Percentiles rank a stretch among this genome's conserved stretches.
phyloP scores from a whole-genome alignment of 2,329 filamentous ascomycete species.

The Colletotrichum coccodes region DNA sequence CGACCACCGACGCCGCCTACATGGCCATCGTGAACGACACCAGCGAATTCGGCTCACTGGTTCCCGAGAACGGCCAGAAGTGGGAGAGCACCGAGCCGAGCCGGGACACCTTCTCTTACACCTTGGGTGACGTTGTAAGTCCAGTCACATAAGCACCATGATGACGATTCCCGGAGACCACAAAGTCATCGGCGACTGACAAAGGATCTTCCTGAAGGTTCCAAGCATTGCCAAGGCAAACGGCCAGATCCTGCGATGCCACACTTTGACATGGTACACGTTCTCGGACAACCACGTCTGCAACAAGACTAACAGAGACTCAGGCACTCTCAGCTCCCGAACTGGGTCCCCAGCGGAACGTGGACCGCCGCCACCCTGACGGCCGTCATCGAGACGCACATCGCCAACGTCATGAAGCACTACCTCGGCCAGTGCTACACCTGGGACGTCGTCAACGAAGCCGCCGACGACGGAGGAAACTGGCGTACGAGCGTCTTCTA shows the following conservation, averaged over 20 bases:
- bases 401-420: slow-evolving; percentile 55
- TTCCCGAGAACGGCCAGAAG: slow-evolving; percentile 67
- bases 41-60: slow-evolving; percentile 70
- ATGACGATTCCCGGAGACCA: no score
- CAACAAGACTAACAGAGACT: neutral
- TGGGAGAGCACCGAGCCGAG: neutral
- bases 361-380: slow-evolving; percentile 31
- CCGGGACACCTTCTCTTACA: slow-evolving; percentile 12
- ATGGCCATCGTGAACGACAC: slow-evolving; percentile 61
- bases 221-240: slow-evolving; percentile 58
- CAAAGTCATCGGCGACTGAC: neutral
- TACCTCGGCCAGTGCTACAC: slow-evolving; percentile 57
- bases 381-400: slow-evolving; percentile 60
- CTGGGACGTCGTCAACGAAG: slow-evolving; percentile 64
- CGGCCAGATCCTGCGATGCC: slow-evolving; percentile 68
- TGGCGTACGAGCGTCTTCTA: slow-evolving; percentile 57
- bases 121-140: slow-evolving; percentile 29
- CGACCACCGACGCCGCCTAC: slow-evolving; percentile 58
- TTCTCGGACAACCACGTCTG: slow-evolving; percentile 29
- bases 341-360: slow-evolving; percentile 36
- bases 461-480: slow-evolving; percentile 56
- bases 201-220: slow-evolving; percentile 37
- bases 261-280: slow-evolving; percentile 64
- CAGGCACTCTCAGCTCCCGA: slow-evolving; percentile 36
- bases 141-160: no score